Base-by-base conservation (phyloP, 1,139 yeast genomes). In the Suhomyces coccinellae region DNA sequence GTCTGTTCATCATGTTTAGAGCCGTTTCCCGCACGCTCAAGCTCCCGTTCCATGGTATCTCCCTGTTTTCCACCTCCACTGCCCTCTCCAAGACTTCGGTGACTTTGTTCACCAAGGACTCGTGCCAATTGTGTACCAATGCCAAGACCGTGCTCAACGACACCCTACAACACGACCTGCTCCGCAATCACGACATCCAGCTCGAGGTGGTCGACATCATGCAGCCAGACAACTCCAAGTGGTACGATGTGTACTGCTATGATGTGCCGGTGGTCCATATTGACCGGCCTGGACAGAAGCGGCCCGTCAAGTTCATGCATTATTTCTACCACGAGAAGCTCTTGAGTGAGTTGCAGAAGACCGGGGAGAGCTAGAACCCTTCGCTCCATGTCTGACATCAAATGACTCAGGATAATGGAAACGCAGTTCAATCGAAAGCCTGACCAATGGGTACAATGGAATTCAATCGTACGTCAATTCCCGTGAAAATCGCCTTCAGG, bases 241-340 rank as follows among this genome's bases (percentile, higher is more conserved):
- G 95, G 90, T 87, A 83, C 73, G 95, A 88, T 50, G 73, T 75
- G 50, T 91, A 90, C 57, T 86, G 96, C 52, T 89, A 83, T 63
- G 97, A 91, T 59, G 91, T 90, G 2, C 97, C 97, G 0, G 97
- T 91, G 0, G 64, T 89, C 33, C 96, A 90, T 59, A 72, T 88
- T 14, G 85, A 82, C 52, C 63, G 81, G 47, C 67, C 67, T 3
- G 71, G 64, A 6, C 73, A 71, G 39, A 65, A 60, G 33, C 69
- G 75, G 40, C 74, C 83, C 4, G 73, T 76, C 12, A 85, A 84
- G 57, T 80, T 85, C 59, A 88, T 89, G 91, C 97, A 90, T 65
- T 76, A 83, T 47, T 75, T 90, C 45, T 69, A 81, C 47, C 74
- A 75, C 42, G 79, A 78, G 11, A 82, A 85, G 52, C 66, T 88